phyloP scores from a whole-genome alignment of 192 early-diverging fungal genomes.

The Backusella tarrabulga region DNA sequence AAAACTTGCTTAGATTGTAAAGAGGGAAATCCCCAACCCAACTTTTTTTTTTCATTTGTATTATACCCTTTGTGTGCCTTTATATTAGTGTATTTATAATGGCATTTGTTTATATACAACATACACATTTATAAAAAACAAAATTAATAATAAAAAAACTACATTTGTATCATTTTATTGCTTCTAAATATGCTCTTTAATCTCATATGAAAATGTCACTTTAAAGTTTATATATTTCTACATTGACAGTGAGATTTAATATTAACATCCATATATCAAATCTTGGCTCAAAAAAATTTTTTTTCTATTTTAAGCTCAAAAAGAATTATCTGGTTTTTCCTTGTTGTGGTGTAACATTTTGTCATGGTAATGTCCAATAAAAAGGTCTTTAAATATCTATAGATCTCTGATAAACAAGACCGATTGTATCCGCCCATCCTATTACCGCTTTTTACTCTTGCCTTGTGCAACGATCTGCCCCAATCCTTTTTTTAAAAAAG shows the following conservation, averaged over 20 bases:
- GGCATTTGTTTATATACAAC: neutral
- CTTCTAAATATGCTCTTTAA: neutral
- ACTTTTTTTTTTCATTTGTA: neutral
- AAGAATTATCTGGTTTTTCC: neutral
- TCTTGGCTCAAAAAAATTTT: too few relatives aligned
- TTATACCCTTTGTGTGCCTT: neutral
- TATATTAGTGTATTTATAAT: neutral
- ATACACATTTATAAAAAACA: neutral
- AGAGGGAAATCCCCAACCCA: neutral
- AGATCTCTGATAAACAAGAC: conserved; percentile 1
- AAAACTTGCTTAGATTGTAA: conserved; percentile 4
- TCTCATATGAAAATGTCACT: too few relatives aligned
- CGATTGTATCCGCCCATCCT: neutral
- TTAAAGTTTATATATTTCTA: too few relatives aligned
- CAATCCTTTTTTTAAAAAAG: neutral
- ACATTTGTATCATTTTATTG: neutral
- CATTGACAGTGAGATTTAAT: neutral
- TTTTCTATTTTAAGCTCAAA: neutral
- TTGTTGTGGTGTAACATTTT: neutral
- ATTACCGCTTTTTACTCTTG: neutral
- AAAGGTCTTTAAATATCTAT: neutral
- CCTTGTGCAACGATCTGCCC: neutral
- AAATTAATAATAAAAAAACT: neutral
- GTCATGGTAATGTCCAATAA: neutral
- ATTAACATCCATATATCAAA: too few relatives aligned